Conservation (phyloP, 2,329 filamentous ascomycete species). For the Lecanicillium sp. region DNA sequence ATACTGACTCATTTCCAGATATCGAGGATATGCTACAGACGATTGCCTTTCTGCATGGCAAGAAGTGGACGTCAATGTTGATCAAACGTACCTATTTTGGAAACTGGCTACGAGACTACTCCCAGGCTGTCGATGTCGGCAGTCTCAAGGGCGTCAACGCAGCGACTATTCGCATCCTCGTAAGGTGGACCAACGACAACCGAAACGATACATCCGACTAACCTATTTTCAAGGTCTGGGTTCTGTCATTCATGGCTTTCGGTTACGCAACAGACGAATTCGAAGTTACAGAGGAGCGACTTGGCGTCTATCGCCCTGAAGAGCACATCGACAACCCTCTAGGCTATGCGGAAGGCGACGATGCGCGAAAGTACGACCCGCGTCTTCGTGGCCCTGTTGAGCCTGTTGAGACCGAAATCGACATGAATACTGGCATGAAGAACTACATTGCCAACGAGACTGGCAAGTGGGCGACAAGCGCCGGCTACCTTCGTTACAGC, state of each 20-base stretch:
- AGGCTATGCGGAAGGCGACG: slow-evolving; percentile 76
- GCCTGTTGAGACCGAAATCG: slow-evolving; percentile 63
- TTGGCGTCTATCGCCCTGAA: slow-evolving; percentile 75
- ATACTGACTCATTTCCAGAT: slow-evolving; percentile 32
- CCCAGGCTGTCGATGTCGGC: slow-evolving; percentile 73
- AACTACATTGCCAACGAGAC: slow-evolving; percentile 95
- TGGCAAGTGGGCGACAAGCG: slow-evolving; percentile 81
- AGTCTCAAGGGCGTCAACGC: slow-evolving; percentile 72
- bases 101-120: slow-evolving; percentile 82
- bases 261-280: slow-evolving; percentile 83
- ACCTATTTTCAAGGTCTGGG: slow-evolving; percentile 49
- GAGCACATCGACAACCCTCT: slow-evolving; percentile 70
- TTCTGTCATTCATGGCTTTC: slow-evolving; percentile 72
- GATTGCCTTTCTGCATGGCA: slow-evolving; percentile 66
- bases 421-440: slow-evolving; percentile 85
- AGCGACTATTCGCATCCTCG: slow-evolving; percentile 68
- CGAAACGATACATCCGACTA: slow-evolving; percentile 1
- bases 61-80: slow-evolving; percentile 77
- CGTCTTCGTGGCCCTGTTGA: slow-evolving; percentile 75
- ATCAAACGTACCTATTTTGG: slow-evolving; percentile 76
- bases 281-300: slow-evolving; percentile 70
- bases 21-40: slow-evolving; percentile 78
- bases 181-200: slow-evolving; percentile 17
- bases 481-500: slow-evolving; percentile 74
- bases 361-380: slow-evolving; percentile 74